phyloP scores from a whole-genome alignment of 129 eudicot genomes.

The Mikania micrantha region DNA sequence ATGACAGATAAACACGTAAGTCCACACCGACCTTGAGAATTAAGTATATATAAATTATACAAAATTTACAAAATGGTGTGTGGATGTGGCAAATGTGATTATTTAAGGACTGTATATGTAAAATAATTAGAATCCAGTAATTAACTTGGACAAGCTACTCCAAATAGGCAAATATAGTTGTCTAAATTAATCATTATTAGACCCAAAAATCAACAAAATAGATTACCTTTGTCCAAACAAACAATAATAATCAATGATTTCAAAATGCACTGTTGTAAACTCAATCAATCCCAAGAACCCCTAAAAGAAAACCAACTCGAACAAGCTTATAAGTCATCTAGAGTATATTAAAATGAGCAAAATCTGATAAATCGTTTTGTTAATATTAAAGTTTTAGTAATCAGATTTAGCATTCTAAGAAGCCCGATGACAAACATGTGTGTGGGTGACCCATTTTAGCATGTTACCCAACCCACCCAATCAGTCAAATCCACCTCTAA shows the following conservation, averaged over 20 bases:
- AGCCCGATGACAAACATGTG: not conserved
- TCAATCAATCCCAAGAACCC: not conserved
- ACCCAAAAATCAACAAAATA: too few relatives aligned
- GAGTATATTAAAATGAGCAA: not conserved
- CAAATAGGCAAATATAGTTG: too few relatives aligned
- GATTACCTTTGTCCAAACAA: too few relatives aligned
- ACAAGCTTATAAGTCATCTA: not conserved
- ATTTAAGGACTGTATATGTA: not conserved
- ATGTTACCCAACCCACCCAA: not conserved
- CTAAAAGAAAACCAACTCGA: not conserved
- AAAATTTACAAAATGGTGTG: not conserved
- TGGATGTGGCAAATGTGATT: not conserved
- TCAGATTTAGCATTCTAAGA: not conserved
- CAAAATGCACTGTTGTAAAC: not conserved
- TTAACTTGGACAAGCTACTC: not conserved
- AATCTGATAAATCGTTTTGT: not conserved
- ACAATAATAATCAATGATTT: too few relatives aligned
- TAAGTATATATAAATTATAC: too few relatives aligned
- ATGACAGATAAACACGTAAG: too few relatives aligned
- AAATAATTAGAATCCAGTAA: not conserved
- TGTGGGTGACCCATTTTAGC: not conserved
- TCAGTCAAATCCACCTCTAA: not conserved
- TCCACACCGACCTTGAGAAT: too few relatives aligned
- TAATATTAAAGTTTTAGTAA: not conserved
- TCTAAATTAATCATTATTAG: too few relatives aligned